Evolutionary conservation across 768 basidiomycete genomes (phyloP).

Genomic region (Termitomyces sp.): DNA sequence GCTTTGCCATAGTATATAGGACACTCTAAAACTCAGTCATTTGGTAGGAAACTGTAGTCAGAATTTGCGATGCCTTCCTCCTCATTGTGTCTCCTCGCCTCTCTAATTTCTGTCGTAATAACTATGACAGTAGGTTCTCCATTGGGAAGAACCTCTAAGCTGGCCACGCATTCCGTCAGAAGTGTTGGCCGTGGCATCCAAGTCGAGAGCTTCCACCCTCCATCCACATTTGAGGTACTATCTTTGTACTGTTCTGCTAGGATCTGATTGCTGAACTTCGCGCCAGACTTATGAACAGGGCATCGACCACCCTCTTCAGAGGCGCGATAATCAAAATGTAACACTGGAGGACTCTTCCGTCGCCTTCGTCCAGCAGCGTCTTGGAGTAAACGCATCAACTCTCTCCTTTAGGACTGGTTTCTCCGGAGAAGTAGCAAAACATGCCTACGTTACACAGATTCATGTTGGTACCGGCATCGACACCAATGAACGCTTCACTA

Average conservation of each 20-base stretch:
- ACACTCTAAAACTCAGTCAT: background rate
- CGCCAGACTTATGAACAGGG: conserved; percentile 17
- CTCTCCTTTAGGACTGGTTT: conserved; percentile 21
- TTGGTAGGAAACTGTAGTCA: background rate
- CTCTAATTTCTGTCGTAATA: background rate
- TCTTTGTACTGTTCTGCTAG: background rate
- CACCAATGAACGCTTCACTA: background rate
- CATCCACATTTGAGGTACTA: conserved; percentile 15
- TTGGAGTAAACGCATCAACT: conserved; percentile 15
- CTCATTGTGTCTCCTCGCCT: background rate
- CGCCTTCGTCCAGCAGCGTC: conserved; percentile 14
- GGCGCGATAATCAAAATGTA: conserved; percentile 7
- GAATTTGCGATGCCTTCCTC: conserved; percentile 3
- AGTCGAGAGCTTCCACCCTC: conserved; percentile 16
- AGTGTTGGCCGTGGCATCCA: conserved; percentile 11
- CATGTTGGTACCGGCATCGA: conserved; percentile 19
- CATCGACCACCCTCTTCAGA: conserved; percentile 14
- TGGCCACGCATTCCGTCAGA: conserved; percentile 13
- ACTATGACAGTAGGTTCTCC: background rate
- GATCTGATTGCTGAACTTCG: background rate
- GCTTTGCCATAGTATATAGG: conserved; percentile 7
- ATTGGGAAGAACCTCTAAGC: background rate
- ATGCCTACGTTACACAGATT: conserved; percentile 29
- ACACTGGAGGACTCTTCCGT: conserved; percentile 13
- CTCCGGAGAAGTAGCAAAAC: conserved; percentile 19